Percentiles rank a stretch among this genome's conserved stretches.
These are phyloP conservation scores for Acacia acuminata DNA, from an alignment of 306 rosid species.

Conservation along the genomic window DNA sequence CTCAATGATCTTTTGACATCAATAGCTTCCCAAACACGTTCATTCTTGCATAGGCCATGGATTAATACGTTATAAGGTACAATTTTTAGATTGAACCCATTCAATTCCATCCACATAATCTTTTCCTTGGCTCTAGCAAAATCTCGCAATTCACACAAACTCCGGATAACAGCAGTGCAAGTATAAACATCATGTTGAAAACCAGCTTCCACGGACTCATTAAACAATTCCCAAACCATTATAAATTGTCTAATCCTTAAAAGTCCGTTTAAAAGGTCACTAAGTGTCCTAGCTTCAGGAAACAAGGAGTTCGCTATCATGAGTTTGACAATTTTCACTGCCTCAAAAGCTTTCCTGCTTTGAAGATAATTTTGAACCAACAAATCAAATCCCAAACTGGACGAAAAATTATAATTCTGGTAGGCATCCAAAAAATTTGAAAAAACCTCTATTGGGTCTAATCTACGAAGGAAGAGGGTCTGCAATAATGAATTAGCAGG, in stretches of 20 bases:
- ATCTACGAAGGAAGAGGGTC: conserved; percentile 72
- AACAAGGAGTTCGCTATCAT: conserved; percentile 57
- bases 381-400: conserved; percentile 80
- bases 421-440: conserved; percentile 43
- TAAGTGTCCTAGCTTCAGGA: conserved; percentile 84
- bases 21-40: conserved; percentile 63
- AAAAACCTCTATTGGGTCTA: conserved; percentile 55
- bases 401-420: conserved; percentile 37
- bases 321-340: conserved; percentile 53
- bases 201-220: conserved; percentile 63
- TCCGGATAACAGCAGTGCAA: conserved; percentile 63
- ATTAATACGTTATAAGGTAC: conserved; percentile 71
- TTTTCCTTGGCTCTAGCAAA: conserved; percentile 64
- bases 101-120: conserved; percentile 56
- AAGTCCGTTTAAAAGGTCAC: conserved; percentile 72
- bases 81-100: conserved; percentile 49
- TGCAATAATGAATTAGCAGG: conserved; percentile 82
- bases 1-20: conserved; percentile 56
- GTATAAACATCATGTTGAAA: conserved; percentile 62
- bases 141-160: conserved; percentile 76
- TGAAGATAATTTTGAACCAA: conserved; percentile 70
- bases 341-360: conserved; percentile 51
- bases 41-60: conserved; percentile 80
- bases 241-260: conserved; percentile 65
- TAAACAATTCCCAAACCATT: conserved; percentile 61